Evolutionary conservation across 2,329 filamentous ascomycete species (phyloP).

Genomic region (Knoxdaviesia proteae): DNA sequence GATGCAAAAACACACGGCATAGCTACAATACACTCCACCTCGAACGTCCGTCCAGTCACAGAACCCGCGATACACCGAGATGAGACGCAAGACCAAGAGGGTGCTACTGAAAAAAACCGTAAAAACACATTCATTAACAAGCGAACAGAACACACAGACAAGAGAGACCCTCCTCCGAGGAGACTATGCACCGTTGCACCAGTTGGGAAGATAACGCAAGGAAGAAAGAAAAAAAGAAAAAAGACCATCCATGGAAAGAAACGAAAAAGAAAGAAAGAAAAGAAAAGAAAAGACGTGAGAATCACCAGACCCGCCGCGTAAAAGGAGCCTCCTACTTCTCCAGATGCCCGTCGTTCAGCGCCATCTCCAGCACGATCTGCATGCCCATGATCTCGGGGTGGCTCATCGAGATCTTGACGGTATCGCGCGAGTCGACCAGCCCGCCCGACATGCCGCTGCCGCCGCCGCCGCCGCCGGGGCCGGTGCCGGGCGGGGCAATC

Average conservation of each 20-base stretch:
- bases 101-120: background rate
- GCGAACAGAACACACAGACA: conserved; percentile 1
- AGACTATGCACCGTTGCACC: no score
- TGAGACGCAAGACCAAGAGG: background rate
- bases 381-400: conserved; percentile 71
- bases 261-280: background rate
- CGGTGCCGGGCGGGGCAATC: conserved; percentile 3
- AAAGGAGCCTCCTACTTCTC: conserved; percentile 18
- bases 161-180: background rate
- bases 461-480: background rate
- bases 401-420: conserved; percentile 86
- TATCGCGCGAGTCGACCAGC: conserved; percentile 29
- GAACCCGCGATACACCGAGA: no score
- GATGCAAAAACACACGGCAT: no score
- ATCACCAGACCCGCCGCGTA: background rate
- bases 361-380: conserved; percentile 79
- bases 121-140: background rate
- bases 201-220: background rate
- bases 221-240: background rate
- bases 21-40: no score
- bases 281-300: background rate
- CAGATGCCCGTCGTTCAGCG: conserved; percentile 69
- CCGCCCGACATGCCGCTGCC: background rate
- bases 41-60: no score
- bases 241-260: background rate